phyloP scores from a whole-genome alignment of 2,329 filamentous ascomycete species.

The Colletotrichum noveboracense region DNA sequence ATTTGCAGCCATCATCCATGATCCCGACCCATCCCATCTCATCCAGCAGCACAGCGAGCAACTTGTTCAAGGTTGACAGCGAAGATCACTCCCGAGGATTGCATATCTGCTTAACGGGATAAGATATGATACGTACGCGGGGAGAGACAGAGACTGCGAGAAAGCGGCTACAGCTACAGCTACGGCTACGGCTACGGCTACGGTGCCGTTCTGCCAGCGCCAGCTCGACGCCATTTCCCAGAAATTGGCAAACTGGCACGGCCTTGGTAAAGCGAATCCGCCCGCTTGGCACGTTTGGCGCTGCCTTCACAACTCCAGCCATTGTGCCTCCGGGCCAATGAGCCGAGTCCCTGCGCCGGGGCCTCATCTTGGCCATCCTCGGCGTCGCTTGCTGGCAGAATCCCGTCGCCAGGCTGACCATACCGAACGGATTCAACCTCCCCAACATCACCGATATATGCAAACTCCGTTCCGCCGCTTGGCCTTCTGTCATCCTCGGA shows the following conservation, averaged over 20 bases:
- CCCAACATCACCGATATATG: background rate
- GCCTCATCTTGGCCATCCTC: constrained; percentile 2
- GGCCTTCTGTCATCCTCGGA: background rate
- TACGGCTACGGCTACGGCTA: background rate
- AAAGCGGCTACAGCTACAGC: background rate
- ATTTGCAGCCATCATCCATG: background rate
- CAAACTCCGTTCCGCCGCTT: constrained; percentile 1
- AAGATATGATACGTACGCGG: background rate
- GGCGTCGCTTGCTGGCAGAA: background rate
- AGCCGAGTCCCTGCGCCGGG: background rate
- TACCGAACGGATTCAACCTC: background rate
- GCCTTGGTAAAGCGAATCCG: background rate
- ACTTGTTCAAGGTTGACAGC: background rate
- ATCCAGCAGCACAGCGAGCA: background rate
- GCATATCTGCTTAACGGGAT: background rate
- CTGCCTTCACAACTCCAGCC: background rate
- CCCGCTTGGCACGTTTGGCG: constrained; percentile 6
- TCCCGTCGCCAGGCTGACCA: background rate
- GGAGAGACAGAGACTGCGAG: background rate
- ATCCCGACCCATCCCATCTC: background rate
- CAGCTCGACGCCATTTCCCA: background rate
- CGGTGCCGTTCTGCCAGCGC: background rate
- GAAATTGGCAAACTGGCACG: background rate
- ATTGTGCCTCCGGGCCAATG: background rate
- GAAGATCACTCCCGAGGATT: background rate